Percentiles rank a stretch among this genome's conserved stretches.
Conservation (phyloP, 164 flowering plant species). For the Chimonanthus salicifolius region DNA sequence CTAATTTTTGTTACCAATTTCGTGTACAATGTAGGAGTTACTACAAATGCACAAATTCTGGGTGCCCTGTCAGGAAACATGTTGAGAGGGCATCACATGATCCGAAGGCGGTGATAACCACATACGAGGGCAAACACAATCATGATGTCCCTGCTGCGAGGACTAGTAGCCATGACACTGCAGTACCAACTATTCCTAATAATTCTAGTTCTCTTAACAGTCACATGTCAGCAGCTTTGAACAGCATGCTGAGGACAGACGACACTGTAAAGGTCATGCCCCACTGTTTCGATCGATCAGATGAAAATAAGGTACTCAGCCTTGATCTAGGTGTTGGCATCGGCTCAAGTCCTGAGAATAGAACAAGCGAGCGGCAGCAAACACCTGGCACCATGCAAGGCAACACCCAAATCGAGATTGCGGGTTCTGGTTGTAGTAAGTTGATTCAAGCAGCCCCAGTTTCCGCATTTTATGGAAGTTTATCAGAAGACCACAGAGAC, state of each 20-base stretch:
- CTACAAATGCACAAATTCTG: slow-evolving; percentile 87
- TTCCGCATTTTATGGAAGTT: slow-evolving; percentile 33
- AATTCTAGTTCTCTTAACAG: background rate
- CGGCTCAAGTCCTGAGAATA: slow-evolving; percentile 38
- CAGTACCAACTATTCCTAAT: slow-evolving; percentile 25
- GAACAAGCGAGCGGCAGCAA: slow-evolving; percentile 28
- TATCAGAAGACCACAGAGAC: slow-evolving; percentile 32
- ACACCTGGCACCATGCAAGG: slow-evolving; percentile 2
- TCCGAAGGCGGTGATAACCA: slow-evolving; percentile 93
- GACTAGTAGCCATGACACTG: slow-evolving; percentile 47
- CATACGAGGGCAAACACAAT: slow-evolving; percentile 93
- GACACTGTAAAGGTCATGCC: background rate
- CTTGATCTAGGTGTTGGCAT: slow-evolving; percentile 90
- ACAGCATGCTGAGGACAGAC: slow-evolving; percentile 26
- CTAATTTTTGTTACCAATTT: background rate
- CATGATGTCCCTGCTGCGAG: slow-evolving; percentile 86
- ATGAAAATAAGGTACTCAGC: slow-evolving; percentile 50
- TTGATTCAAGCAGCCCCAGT: slow-evolving; percentile 27
- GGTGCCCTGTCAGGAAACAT: slow-evolving; percentile 90
- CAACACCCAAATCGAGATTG: background rate
- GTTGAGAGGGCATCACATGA: slow-evolving; percentile 97
- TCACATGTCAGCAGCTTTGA: slow-evolving; percentile 15
- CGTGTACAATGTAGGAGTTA: slow-evolving; percentile 62
- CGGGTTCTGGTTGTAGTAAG: slow-evolving; percentile 18
- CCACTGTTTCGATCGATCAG: slow-evolving; percentile 14